phyloP scores from a whole-genome alignment of 306 rosid species.

The Gastrolobium villosum region DNA sequence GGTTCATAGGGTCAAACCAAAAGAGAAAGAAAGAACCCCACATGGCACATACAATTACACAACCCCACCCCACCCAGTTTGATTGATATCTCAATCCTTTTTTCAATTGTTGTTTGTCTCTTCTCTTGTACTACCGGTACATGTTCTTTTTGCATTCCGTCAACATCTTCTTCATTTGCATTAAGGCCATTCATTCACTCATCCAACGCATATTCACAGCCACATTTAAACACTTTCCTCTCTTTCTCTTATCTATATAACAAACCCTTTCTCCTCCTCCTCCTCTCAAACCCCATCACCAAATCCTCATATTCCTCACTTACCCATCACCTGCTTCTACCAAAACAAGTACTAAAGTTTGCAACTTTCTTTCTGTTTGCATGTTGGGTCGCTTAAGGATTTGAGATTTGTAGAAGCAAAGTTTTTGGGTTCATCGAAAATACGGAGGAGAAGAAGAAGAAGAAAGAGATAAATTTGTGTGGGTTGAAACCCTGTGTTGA shows the following conservation, averaged over 20 bases:
- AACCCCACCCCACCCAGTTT: background rate
- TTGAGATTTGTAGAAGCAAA: background rate
- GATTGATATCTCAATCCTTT: no score
- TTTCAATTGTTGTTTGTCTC: constrained; percentile 21
- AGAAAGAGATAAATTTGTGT: background rate
- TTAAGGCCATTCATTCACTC: no score
- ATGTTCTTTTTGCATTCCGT: no score
- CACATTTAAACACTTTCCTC: constrained; percentile 35
- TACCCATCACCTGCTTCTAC: no score
- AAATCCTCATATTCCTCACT: background rate
- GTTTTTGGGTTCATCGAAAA: no score
- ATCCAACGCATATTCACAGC: constrained; percentile 41
- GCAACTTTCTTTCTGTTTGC: background rate
- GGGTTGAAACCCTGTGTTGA: constrained; percentile 81
- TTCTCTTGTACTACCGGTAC: background rate
- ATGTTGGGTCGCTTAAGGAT: constrained; percentile 10
- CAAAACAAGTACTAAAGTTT: background rate
- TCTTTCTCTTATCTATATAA: constrained; percentile 50
- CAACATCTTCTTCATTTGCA: no score
- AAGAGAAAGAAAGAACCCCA: background rate
- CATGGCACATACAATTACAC: no score
- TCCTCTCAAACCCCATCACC: constrained; percentile 22
- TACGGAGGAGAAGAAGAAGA: background rate
- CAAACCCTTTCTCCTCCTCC: background rate
- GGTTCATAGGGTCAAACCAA: constrained; percentile 11